Evolutionary conservation across 805 yeast genomes (phyloP).

Genomic region (Candida peoriensis): DNA sequence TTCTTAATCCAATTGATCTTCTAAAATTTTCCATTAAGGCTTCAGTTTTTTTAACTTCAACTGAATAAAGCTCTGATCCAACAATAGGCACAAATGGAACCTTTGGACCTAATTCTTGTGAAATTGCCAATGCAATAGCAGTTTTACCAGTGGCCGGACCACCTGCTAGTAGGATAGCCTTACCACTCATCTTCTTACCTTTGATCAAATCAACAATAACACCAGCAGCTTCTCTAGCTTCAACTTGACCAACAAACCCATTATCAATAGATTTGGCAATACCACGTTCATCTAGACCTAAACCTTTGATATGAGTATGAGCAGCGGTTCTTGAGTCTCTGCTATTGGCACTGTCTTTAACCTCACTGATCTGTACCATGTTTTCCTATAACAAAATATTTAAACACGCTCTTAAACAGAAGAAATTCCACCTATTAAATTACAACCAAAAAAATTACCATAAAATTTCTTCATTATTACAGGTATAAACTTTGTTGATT

Average conservation of each 20-base stretch:
- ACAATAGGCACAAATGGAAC: slow-evolving; percentile 98
- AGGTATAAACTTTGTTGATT: too few species aligned
- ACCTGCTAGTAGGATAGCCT: slow-evolving; percentile 93
- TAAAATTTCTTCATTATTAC: too few species aligned
- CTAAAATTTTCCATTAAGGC: slow-evolving; percentile 95
- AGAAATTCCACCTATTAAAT: too few species aligned
- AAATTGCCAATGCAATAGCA: slow-evolving; percentile 91
- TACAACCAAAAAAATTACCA: too few species aligned
- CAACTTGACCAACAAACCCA: slow-evolving; percentile 72
- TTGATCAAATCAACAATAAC: slow-evolving; percentile 90
- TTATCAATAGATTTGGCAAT: slow-evolving; percentile 80
- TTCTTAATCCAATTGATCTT: slow-evolving; percentile 92
- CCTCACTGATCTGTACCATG: slow-evolving; percentile 79
- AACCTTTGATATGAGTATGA: slow-evolving; percentile 93
- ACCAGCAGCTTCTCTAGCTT: slow-evolving; percentile 89
- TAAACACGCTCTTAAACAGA: too few species aligned
- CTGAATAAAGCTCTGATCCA: slow-evolving; percentile 88
- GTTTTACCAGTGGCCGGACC: slow-evolving; percentile 99
- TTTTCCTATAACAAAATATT: too few species aligned
- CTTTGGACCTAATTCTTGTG: slow-evolving; percentile 94
- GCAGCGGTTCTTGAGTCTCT: slow-evolving; percentile 82
- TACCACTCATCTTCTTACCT: slow-evolving; percentile 88
- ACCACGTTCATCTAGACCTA: slow-evolving; percentile 90
- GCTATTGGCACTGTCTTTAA: slow-evolving; percentile 45
- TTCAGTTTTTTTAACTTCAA: slow-evolving; percentile 97